A percentile compares a stretch with the other conserved stretches of the same genome.
phyloP scores from a whole-genome alignment of 2,329 filamentous ascomycete species.

The Scedosporium minutisporum region DNA sequence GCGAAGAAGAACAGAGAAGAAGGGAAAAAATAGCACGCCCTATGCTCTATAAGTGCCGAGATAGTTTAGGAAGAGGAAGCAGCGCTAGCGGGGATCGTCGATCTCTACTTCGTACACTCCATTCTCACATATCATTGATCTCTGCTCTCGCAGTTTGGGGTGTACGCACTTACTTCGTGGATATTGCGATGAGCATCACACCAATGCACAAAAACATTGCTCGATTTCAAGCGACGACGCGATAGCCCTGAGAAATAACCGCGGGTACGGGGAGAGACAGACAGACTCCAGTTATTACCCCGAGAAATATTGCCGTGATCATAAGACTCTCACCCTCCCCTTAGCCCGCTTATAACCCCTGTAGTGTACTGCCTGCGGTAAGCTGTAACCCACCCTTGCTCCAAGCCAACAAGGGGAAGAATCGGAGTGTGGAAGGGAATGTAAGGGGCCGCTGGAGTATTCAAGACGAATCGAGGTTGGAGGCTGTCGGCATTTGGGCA shows the following conservation, averaged over 20 bases:
- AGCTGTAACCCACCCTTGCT: background rate
- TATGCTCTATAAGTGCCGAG: background rate
- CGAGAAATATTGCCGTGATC: background rate
- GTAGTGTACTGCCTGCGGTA: background rate
- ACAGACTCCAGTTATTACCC: background rate
- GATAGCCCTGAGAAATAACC: background rate
- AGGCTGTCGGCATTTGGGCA: background rate
- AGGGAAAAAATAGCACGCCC: background rate
- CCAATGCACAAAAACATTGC: too few species aligned
- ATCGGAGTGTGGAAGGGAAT: background rate
- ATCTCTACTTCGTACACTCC: too few species aligned
- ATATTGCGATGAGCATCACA: too few species aligned
- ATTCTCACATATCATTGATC: too few species aligned
- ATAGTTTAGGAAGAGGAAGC: background rate
- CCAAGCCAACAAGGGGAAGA: background rate
- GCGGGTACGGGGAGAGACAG: background rate
- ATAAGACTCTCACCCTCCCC: background rate
- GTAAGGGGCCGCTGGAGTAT: background rate
- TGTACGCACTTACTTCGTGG: too few species aligned
- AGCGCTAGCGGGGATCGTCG: too few species aligned
- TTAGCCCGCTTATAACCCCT: background rate
- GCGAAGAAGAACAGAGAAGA: background rate
- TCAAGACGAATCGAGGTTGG: slow-evolving; percentile 1
- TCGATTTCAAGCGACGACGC: too few species aligned
- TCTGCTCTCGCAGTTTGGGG: too few species aligned